Base-by-base conservation (phyloP, 192 early-diverging fungal species). In the Entomortierella beljakovae region DNA sequence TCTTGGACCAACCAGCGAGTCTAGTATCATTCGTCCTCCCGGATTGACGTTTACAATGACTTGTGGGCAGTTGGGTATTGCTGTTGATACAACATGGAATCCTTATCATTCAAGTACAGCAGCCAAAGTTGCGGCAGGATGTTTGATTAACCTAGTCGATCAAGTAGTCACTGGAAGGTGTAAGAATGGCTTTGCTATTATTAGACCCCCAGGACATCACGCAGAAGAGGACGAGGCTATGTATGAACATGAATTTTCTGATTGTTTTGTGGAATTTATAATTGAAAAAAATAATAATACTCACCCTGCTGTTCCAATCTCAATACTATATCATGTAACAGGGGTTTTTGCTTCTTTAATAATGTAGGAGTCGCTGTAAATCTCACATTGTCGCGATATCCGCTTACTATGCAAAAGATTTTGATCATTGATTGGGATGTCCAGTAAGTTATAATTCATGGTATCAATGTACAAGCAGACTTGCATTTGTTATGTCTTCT, bases 191-290 rank as follows among this genome's bases (percentile, higher is more conserved):
- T 85, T 94, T 68, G 93, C 93, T 0, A 69, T 94, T 23, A 82
- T 88, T 49, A 85, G 93, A 70, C 93, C 93, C 9, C 93, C 93
- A 49, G 92, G 93, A 11, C 93, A 94, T 82, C 93, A 94, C 65
- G 93, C 93, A 9, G 92, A 94, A 63, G 70, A 84, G n/a, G 80
- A 88, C 65, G 83, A 86, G 53, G 86, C 81, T 8, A 88, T 88
- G 75, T 79, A 70, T 50, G 66, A 10, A 32, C 13, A 3, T 10
- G 20, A 0, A 23, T 3, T n/a, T 2, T 13, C 38, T 63, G 38
- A 54, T 54, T 6, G 34, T 26, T 56, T 35, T 49, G 15, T 26
- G 11, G 20, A 28, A 2, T 4, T 32, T 9, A 16, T 59, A 7
- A 52, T 52, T 52, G 13, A 23, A 16, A 52, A 7, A 13, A 18